These are phyloP conservation scores for Elaeis guineensis DNA, from an alignment of 176 grass and related monocot species.

Conservation along the genomic window DNA sequence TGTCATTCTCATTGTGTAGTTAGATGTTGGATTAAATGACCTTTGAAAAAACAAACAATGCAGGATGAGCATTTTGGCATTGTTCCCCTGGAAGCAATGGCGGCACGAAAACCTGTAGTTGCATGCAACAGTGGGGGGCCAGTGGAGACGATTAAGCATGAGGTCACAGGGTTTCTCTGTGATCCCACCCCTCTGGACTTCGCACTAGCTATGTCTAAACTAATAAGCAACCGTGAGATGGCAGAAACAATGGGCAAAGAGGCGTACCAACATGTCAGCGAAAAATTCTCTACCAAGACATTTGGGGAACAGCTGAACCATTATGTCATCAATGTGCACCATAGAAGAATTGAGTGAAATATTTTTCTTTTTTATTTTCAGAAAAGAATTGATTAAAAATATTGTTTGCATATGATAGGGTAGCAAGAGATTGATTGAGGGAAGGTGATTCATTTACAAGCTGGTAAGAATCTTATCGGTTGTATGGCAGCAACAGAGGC, in stretches of 20 bases:
- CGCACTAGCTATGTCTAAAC: constrained; percentile 64
- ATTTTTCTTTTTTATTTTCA: too few species aligned
- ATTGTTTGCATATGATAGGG: too few species aligned
- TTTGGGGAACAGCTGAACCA: constrained; percentile 72
- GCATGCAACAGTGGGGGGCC: constrained; percentile 90
- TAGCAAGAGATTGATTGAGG: too few species aligned
- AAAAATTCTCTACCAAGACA: constrained; percentile 62
- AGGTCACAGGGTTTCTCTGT: constrained; percentile 69
- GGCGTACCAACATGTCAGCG: constrained; percentile 58
- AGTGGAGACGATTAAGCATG: constrained; percentile 71
- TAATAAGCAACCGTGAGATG: constrained; percentile 45
- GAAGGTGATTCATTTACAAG: too few species aligned
- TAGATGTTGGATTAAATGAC: too few species aligned
- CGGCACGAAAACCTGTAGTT: constrained; percentile 73
- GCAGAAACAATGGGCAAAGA: constrained; percentile 53
- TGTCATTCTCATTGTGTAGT: too few species aligned
- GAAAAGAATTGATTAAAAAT: too few species aligned
- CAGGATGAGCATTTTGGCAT: constrained; percentile 98
- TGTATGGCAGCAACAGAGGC: too few species aligned
- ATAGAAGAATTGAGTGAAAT: constrained; percentile 55
- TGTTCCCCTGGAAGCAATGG: constrained; percentile 94
- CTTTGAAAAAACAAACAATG: background rate
- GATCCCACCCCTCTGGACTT: constrained; percentile 61
- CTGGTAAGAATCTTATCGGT: too few species aligned
- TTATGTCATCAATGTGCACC: constrained; percentile 52